Conservation (phyloP, 177 flowering plant genomes). For the Vitis hybrid region DNA sequence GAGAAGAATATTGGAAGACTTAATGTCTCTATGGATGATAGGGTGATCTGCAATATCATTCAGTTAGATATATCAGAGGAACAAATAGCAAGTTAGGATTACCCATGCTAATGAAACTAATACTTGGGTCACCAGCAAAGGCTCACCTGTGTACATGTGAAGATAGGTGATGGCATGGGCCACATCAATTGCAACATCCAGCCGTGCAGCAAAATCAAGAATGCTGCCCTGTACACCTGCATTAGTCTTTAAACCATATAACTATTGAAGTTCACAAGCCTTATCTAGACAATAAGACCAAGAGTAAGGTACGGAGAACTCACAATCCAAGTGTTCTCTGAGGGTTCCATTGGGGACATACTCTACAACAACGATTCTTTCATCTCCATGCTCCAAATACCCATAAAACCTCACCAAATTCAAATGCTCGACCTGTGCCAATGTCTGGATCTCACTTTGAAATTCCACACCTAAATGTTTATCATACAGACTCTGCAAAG, state of each 20-base stretch:
- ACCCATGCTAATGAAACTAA: not conserved
- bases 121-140: not conserved
- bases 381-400: slow-evolving; percentile 69
- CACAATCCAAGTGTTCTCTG: slow-evolving; percentile 90
- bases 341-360: slow-evolving; percentile 94
- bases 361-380: slow-evolving; percentile 80
- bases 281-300: not conserved
- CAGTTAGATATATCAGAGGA: not conserved
- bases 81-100: not conserved
- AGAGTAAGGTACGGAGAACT: slow-evolving; percentile 22
- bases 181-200: slow-evolving; percentile 89
- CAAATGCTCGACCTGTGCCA: slow-evolving; percentile 76
- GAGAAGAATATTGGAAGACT: slow-evolving; percentile 94
- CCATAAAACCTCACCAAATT: slow-evolving; percentile 81
- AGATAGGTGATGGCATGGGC: slow-evolving; percentile 98
- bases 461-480: slow-evolving; percentile 69
- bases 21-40: slow-evolving; percentile 94
- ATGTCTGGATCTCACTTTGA: slow-evolving; percentile 66
- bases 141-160: slow-evolving; percentile 85
- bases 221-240: slow-evolving; percentile 61
- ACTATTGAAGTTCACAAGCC: not conserved
- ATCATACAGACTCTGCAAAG: slow-evolving; percentile 63
- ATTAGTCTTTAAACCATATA: slow-evolving; percentile 10
- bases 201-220: slow-evolving; percentile 76
- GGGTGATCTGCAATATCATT: slow-evolving; percentile 66